phyloP scores from a whole-genome alignment of 2,329 filamentous ascomycete genomes.

The Nemania serpens region DNA sequence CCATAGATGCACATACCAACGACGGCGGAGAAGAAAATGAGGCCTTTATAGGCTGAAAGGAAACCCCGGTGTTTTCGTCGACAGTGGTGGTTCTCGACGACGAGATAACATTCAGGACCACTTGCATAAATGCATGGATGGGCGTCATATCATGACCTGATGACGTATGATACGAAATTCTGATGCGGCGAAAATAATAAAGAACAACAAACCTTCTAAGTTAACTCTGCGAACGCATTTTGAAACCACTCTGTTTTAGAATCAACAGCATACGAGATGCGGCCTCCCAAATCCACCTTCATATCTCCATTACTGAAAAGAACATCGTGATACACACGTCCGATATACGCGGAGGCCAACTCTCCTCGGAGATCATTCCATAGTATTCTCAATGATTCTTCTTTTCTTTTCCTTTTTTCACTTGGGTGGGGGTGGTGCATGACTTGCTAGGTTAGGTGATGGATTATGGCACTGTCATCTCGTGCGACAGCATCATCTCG shows the following conservation, averaged over 20 bases:
- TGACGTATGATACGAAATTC: constrained; percentile 1
- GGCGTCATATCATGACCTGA: background rate
- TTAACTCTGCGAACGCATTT: background rate
- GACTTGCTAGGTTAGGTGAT: constrained; percentile 10
- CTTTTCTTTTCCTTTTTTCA: constrained; percentile 1
- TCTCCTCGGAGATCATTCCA: background rate
- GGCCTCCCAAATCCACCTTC: constrained; percentile 5
- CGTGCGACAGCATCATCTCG: constrained; percentile 5
- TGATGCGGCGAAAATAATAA: constrained; percentile 7
- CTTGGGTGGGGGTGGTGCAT: background rate
- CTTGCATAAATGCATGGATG: background rate
- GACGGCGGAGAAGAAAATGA: background rate
- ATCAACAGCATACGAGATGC: constrained; percentile 1
- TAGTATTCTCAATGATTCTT: background rate
- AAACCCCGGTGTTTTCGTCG: background rate
- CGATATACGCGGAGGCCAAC: background rate
- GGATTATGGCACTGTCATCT: constrained; percentile 1
- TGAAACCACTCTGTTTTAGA: background rate
- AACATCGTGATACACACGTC: background rate
- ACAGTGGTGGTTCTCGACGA: background rate
- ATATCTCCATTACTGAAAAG: background rate
- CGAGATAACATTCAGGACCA: background rate
- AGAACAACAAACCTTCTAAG: background rate
- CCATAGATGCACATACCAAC: background rate
- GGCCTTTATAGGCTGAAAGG: background rate